phyloP scores from a whole-genome alignment of 306 rosid genomes.

The Neltuma alba region DNA sequence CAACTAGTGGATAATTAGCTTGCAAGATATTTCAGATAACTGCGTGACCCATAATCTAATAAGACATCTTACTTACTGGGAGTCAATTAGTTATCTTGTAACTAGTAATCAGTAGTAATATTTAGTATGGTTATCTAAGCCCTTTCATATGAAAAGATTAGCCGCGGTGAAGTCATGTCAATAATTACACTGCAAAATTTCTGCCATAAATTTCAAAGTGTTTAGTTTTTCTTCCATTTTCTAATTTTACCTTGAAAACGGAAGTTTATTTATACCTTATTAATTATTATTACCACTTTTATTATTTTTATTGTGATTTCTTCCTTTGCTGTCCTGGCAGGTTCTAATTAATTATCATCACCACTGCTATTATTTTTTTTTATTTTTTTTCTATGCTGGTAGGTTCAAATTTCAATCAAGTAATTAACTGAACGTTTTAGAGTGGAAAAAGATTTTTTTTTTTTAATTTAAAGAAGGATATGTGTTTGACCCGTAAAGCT shows the following conservation, averaged over 20 bases:
- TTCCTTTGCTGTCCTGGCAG: background rate
- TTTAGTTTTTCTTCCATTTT: background rate
- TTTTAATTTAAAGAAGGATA: background rate
- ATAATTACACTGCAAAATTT: background rate
- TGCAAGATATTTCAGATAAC: background rate
- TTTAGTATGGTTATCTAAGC: background rate
- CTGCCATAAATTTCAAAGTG: background rate
- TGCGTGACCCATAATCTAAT: background rate
- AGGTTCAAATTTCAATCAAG: background rate
- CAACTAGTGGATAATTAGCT: background rate
- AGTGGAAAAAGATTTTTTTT: background rate
- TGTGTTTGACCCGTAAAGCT: background rate
- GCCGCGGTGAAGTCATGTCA: background rate
- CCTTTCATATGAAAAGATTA: background rate
- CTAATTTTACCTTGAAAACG: background rate
- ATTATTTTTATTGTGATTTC: background rate
- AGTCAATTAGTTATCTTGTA: background rate
- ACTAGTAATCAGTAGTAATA: background rate
- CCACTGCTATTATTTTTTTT: no score
- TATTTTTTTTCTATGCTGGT: no score
- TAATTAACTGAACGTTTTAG: background rate
- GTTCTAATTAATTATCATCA: no score
- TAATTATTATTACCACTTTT: background rate
- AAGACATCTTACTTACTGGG: background rate
- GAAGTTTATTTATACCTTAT: background rate